Evolutionary conservation across 495 filamentous ascomycete species (phyloP).

Genomic region (Chaetomium fimeti): DNA sequence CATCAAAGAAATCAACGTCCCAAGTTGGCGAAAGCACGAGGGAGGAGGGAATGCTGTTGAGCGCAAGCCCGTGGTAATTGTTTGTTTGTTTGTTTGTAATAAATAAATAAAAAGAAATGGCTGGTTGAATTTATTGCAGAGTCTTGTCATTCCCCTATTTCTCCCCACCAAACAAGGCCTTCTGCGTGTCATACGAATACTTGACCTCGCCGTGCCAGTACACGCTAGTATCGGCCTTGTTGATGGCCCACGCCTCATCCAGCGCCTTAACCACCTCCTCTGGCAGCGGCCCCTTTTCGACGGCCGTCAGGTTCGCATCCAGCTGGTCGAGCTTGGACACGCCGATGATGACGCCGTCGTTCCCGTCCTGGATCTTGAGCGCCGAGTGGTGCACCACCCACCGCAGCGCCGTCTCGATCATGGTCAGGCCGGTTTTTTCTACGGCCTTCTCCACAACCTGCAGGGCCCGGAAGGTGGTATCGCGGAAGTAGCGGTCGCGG

Average conservation of each 20-base stretch:
- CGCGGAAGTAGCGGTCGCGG: constrained; percentile 76
- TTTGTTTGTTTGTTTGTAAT: too few relatives aligned
- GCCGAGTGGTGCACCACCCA: constrained; percentile 78
- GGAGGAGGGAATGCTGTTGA: too few relatives aligned
- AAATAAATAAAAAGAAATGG: too few relatives aligned
- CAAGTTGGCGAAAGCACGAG: too few relatives aligned
- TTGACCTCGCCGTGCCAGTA: constrained; percentile 79
- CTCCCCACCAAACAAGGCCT: constrained; percentile 57
- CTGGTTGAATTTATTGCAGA: too few relatives aligned
- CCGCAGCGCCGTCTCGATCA: constrained; percentile 80
- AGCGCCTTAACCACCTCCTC: constrained; percentile 77
- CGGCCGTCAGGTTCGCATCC: constrained; percentile 66
- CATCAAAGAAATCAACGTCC: too few relatives aligned
- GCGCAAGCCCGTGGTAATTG: too few relatives aligned
- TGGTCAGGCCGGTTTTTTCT: constrained; percentile 69
- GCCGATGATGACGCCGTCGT: constrained; percentile 81
- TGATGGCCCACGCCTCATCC: constrained; percentile 71
- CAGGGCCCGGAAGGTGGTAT: constrained; percentile 74
- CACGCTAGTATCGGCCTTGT: constrained; percentile 63
- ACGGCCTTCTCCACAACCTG: constrained; percentile 69
- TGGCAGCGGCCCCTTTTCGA: constrained; percentile 86
- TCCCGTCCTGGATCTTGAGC: constrained; percentile 71
- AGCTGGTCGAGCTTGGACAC: constrained; percentile 73
- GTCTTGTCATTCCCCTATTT: constrained; percentile 27
- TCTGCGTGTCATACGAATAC: constrained; percentile 70